Percentiles rank a stretch among this genome's conserved stretches.
These are phyloP conservation scores for Triglochin maritima DNA, from an alignment of 106 monocot genomes.

Conservation along the genomic window DNA sequence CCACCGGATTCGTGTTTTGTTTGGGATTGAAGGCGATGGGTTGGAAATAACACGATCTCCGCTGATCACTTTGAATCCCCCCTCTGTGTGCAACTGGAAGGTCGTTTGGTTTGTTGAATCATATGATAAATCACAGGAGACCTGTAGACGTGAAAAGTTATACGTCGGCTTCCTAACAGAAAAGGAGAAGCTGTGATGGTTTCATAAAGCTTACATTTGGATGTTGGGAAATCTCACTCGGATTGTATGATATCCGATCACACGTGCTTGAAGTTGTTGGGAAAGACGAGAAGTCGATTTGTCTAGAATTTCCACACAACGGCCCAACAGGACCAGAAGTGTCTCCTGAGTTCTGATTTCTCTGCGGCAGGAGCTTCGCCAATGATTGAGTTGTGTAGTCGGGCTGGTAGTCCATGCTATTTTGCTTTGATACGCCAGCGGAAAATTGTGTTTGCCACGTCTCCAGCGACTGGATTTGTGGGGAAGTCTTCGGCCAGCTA, in stretches of 20 bases:
- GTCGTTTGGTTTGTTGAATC: conserved; percentile 10
- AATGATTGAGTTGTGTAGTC: conserved; percentile 17
- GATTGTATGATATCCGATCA: background rate
- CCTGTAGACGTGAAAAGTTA: conserved; percentile 11
- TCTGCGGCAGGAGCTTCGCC: conserved; percentile 14
- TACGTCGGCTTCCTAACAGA: background rate
- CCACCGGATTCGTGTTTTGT: conserved; percentile 27
- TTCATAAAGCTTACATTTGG: conserved; percentile 9
- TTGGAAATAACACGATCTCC: conserved; percentile 9
- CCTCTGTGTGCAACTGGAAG: conserved; percentile 15
- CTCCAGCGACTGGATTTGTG: background rate
- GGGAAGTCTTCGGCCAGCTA: conserved; percentile 4
- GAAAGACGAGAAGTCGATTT: conserved; percentile 2
- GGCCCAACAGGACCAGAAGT: background rate
- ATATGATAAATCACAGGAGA: conserved; percentile 11
- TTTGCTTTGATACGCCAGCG: background rate
- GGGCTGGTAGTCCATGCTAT: background rate
- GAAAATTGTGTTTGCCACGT: background rate
- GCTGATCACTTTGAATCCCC: background rate
- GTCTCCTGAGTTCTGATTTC: conserved; percentile 8
- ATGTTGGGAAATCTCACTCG: background rate
- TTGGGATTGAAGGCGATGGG: conserved; percentile 4
- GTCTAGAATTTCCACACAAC: conserved; percentile 5
- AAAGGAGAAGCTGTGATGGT: background rate
- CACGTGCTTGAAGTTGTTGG: background rate